Evolutionary conservation across 2,329 filamentous ascomycete genomes (phyloP).

Genomic region (Zymoseptoria brevis): DNA sequence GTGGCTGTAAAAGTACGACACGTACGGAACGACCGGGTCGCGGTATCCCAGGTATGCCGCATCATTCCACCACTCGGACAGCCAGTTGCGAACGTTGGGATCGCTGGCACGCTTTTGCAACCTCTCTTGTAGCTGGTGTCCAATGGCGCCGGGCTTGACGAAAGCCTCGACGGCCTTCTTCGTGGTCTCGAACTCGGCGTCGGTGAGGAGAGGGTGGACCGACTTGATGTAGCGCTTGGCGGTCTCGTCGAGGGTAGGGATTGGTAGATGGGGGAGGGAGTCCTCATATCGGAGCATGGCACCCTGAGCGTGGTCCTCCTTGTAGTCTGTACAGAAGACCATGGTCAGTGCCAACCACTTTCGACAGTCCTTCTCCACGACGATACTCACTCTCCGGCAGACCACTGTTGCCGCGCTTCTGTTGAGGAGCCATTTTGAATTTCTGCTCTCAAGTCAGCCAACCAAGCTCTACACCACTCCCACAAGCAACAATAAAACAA

Average conservation of each 20-base stretch:
- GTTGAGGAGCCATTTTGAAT: constrained; percentile 26
- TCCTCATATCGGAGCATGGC: constrained; percentile 79
- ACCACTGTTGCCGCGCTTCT: constrained; percentile 37
- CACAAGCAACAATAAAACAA: background rate
- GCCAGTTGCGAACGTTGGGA: constrained; percentile 82
- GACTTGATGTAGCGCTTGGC: constrained; percentile 72
- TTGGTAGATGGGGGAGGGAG: constrained; percentile 70
- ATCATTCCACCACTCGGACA: constrained; percentile 98
- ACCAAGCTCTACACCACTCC: background rate
- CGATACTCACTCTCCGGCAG: constrained; percentile 38
- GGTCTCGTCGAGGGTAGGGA: constrained; percentile 76
- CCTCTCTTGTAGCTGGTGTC: constrained; percentile 79
- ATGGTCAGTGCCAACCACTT: background rate
- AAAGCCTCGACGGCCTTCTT: constrained; percentile 84
- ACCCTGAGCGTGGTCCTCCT: constrained; percentile 70
- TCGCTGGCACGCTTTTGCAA: constrained; percentile 71
- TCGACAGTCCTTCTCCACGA: background rate
- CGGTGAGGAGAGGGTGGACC: constrained; percentile 64
- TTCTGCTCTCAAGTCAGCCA: constrained; percentile 5
- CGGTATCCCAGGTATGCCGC: constrained; percentile 86
- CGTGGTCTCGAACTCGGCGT: constrained; percentile 61
- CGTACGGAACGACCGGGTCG: constrained; percentile 93
- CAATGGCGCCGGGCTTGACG: constrained; percentile 74
- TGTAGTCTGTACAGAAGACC: constrained; percentile 53
- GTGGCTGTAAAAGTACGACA: constrained; percentile 99